Conservation (phyloP, 257 asterid species). For the Lycium barbarum region DNA sequence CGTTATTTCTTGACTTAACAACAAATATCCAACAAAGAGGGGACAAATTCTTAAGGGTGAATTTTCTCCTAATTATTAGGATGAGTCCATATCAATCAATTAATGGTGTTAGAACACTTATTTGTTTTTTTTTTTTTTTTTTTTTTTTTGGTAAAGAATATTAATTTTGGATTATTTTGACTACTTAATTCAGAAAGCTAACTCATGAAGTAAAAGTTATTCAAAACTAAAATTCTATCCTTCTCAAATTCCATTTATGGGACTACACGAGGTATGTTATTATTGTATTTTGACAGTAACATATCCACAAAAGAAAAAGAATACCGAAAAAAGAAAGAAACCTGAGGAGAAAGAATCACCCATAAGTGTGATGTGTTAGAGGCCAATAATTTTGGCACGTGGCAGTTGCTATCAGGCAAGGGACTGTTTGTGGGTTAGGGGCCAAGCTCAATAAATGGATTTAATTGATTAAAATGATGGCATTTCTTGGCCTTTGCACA, state of each 20-base stretch:
- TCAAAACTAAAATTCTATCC: too few relatives aligned
- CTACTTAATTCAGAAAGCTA: too few relatives aligned
- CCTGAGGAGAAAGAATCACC: background rate
- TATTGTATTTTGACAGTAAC: background rate
- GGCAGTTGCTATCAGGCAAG: slow-evolving; percentile 45
- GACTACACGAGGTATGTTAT: too few relatives aligned
- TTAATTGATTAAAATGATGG: slow-evolving; percentile 24
- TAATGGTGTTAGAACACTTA: background rate
- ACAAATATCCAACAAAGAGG: slow-evolving; percentile 7
- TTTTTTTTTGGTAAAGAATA: background rate
- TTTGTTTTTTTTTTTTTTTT: background rate
- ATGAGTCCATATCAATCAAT: background rate
- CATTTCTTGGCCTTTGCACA: slow-evolving; percentile 37
- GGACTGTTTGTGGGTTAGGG: slow-evolving; percentile 41
- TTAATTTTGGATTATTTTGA: background rate
- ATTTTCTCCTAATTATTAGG: background rate
- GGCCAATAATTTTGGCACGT: slow-evolving; percentile 34
- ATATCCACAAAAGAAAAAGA: background rate
- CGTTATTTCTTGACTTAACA: background rate
- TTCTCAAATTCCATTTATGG: too few relatives aligned
- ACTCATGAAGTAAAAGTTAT: too few relatives aligned
- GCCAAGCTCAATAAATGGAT: slow-evolving; percentile 39
- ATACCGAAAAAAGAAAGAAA: background rate
- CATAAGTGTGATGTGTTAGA: background rate
- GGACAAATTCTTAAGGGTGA: background rate